Conservation (phyloP, 225 moss, liverwort and hornwort genomes). For the Takakia lepidozioides region DNA sequence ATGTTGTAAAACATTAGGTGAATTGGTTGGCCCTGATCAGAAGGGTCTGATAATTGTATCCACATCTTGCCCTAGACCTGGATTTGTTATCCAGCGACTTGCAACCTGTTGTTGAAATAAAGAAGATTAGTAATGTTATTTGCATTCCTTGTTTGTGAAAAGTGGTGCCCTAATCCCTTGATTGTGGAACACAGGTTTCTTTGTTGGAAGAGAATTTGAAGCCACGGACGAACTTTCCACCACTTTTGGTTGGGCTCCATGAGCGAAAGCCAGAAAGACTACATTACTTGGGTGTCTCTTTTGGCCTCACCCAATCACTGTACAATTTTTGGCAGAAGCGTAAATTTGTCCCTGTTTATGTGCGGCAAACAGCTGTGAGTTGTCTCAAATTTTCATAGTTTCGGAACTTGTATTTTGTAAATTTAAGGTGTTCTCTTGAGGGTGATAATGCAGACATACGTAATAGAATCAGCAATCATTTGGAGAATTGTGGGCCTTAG, state of each 20-base stretch:
- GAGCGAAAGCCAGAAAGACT: constrained; percentile 88
- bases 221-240: constrained; percentile 76
- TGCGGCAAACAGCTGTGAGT: constrained; percentile 85
- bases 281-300: constrained; percentile 93
- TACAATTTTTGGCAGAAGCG: constrained; percentile 95
- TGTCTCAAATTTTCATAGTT: too few species aligned
- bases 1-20: too few species aligned
- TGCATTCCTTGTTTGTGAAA: too few species aligned
- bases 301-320: constrained; percentile 75
- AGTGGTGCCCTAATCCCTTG: too few species aligned
- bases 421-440: too few species aligned
- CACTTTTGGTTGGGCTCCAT: constrained; percentile 65
- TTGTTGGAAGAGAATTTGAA: constrained; percentile 73
- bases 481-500: too few species aligned
- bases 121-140: neutral
- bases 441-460: too few species aligned
- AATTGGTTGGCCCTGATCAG: too few species aligned
- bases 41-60: too few species aligned
- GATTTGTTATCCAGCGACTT: neutral
- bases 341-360: constrained; percentile 78
- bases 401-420: too few species aligned
- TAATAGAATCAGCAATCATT: too few species aligned
- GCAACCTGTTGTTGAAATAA: neutral
- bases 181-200: constrained; percentile 53
- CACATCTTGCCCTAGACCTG: too few species aligned